These are phyloP conservation scores for Psilocybe azurescens DNA, from an alignment of 768 basidiomycete species.

Conservation along the genomic window DNA sequence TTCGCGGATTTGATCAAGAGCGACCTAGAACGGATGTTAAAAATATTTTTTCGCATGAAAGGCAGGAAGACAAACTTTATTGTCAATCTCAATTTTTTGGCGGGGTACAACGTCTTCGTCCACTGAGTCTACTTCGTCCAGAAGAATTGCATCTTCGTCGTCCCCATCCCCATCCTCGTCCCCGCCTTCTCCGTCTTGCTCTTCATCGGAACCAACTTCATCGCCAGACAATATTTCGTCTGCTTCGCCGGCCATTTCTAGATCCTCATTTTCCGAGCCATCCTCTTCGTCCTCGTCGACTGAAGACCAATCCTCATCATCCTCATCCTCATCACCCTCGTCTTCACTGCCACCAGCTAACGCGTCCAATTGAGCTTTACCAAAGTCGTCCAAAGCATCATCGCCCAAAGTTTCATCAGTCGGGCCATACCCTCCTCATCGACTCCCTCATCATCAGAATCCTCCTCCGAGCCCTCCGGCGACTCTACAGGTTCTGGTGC, in stretches of 20 bases:
- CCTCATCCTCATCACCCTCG: slow-evolving; percentile 18
- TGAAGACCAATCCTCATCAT: slow-evolving; percentile 31
- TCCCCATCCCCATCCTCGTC: slow-evolving; percentile 37
- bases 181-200: slow-evolving; percentile 34
- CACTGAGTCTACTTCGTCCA: slow-evolving; percentile 75
- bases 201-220: slow-evolving; percentile 33
- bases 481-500: slow-evolving; percentile 6
- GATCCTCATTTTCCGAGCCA: slow-evolving; percentile 25
- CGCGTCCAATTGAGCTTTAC: slow-evolving; percentile 56
- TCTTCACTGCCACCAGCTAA: slow-evolving; percentile 27
- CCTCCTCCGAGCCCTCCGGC: slow-evolving; percentile 19
- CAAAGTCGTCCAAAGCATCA: slow-evolving; percentile 63
- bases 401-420: slow-evolving; percentile 36
- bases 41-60: not conserved
- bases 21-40: slow-evolving; percentile 50
- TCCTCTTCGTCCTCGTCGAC: slow-evolving; percentile 38
- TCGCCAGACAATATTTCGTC: slow-evolving; percentile 43
- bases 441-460: slow-evolving; percentile 24
- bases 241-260: slow-evolving; percentile 30
- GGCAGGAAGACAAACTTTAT: slow-evolving; percentile 56
- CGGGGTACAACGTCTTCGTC: slow-evolving; percentile 84
- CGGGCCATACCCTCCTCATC: slow-evolving; percentile 27
- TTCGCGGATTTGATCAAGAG: slow-evolving; percentile 81
- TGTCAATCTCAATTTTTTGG: slow-evolving; percentile 85
- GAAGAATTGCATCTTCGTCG: slow-evolving; percentile 46